Base-by-base conservation (phyloP, 2,329 filamentous ascomycete genomes). In the Proliferodiscus dingleyae region DNA sequence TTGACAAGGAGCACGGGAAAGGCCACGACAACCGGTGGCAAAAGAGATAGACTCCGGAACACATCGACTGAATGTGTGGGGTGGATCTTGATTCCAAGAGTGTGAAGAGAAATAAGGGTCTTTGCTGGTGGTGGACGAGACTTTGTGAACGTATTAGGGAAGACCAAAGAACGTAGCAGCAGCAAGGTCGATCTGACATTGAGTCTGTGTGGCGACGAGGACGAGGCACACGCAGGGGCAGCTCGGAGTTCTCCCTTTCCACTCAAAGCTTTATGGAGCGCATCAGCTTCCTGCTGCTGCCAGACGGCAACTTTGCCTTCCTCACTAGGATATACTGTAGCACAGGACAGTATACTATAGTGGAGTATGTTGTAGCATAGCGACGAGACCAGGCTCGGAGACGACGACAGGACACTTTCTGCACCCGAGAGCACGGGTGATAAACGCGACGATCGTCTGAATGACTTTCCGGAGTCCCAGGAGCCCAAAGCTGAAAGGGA, bases 21-120 rank as follows among this genome's bases (percentile, higher is more conserved):
- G 32, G 32, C 32, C 32, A 21, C 32, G 32, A 34, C 32, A 34
- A 34, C 16, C 26, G 22, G 46, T 45, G 46, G 46, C 46, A 37
- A 45, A 49, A 38, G n/a, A 16, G 32, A 10, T n/a, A n/a, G n/a
- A n/a, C n/a, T n/a, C n/a, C n/a, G n/a, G n/a, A n/a, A n/a, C n/a
- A 34, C 19, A 16, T 33, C 16, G 26, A 34, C 34, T 33, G 26
- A 29, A 19, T 23, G 22, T 21, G 37, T 36, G 30, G 37, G 19
- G 18, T 15, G 33, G 26, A 22, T 26, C 19, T 37, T 21, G n/a
- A n/a, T 38, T 15, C 10, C 24, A 13, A 15, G 30, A 5, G 22
- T 16, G 21, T 5, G 37, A 33, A 29, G 29, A 19, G 37, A 28
- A 23, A 26, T 24, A 22, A 32, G 37, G 37, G 41, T 40, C 22